Conservation (phyloP, 345 rosid genomes). For the Orychophragmus violaceus region DNA sequence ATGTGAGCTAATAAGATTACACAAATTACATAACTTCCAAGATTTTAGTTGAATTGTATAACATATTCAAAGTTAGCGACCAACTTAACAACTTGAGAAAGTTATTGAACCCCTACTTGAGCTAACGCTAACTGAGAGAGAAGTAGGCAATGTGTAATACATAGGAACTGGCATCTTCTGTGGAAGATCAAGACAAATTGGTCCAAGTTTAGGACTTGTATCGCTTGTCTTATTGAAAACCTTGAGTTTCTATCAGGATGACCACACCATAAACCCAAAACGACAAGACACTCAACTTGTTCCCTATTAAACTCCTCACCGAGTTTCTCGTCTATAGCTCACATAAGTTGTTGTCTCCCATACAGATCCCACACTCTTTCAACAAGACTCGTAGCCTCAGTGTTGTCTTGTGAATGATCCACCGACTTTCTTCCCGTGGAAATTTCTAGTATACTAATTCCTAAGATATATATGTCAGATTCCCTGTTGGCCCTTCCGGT, state of each 20-base stretch:
- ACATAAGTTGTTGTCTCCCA: constrained; percentile 18
- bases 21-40: neutral
- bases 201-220: constrained; percentile 39
- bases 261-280: constrained; percentile 49
- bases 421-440: too few species aligned
- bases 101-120: constrained; percentile 24
- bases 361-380: too few species aligned
- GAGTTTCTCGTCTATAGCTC: constrained; percentile 34
- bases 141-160: neutral
- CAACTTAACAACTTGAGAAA: constrained; percentile 7
- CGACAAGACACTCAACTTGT: constrained; percentile 33
- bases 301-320: constrained; percentile 21
- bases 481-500: too few species aligned
- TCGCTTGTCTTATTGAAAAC: constrained; percentile 4
- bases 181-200: constrained; percentile 38
- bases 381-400: too few species aligned
- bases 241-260: constrained; percentile 17
- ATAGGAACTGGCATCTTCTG: constrained; percentile 29
- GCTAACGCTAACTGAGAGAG: neutral
- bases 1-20: neutral
- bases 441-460: too few species aligned
- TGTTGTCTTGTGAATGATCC: too few species aligned
- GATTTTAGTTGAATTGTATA: neutral
- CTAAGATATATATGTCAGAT: too few species aligned
- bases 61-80: neutral